These are phyloP conservation scores for Epichloe amarillans DNA, from an alignment of 2,329 filamentous ascomycete genomes.

Conservation along the genomic window DNA sequence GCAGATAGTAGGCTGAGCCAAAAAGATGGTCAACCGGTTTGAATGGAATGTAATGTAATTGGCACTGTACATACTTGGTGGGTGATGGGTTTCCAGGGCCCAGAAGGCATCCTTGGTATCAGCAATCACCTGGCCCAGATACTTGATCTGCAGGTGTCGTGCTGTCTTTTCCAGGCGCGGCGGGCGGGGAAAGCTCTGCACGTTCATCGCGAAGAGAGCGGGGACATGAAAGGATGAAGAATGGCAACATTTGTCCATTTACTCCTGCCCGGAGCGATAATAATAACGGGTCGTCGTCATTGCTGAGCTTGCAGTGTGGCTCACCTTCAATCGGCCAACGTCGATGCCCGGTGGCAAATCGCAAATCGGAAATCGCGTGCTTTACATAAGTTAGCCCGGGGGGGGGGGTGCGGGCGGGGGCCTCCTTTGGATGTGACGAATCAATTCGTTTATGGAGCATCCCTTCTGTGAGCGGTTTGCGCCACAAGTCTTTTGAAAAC, in stretches of 20 bases:
- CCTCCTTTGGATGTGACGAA: too few species aligned
- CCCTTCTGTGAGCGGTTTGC: too few species aligned
- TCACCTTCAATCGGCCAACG: neutral
- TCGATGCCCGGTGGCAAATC: too few species aligned
- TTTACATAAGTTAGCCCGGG: too few species aligned
- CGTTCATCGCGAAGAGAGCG: slow-evolving; percentile 21
- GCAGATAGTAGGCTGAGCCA: slow-evolving; percentile 43
- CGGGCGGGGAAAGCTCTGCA: slow-evolving; percentile 44
- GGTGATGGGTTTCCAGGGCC: slow-evolving; percentile 50
- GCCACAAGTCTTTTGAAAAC: too few species aligned
- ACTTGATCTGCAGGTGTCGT: slow-evolving; percentile 42
- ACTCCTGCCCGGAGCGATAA: neutral
- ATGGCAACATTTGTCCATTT: too few species aligned
- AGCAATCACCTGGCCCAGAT: slow-evolving; percentile 39
- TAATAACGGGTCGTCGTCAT: neutral
- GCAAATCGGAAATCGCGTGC: too few species aligned
- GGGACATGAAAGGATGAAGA: neutral
- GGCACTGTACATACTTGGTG: slow-evolving; percentile 33
- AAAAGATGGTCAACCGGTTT: neutral
- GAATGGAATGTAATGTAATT: neutral
- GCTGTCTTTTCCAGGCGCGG: slow-evolving; percentile 40
- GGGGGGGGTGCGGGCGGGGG: too few species aligned
- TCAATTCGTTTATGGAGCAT: too few species aligned
- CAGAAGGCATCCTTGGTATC: slow-evolving; percentile 46
- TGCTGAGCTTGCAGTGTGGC: neutral